Conservation (phyloP, 306 rosid genomes). For the Neltuma alba region DNA sequence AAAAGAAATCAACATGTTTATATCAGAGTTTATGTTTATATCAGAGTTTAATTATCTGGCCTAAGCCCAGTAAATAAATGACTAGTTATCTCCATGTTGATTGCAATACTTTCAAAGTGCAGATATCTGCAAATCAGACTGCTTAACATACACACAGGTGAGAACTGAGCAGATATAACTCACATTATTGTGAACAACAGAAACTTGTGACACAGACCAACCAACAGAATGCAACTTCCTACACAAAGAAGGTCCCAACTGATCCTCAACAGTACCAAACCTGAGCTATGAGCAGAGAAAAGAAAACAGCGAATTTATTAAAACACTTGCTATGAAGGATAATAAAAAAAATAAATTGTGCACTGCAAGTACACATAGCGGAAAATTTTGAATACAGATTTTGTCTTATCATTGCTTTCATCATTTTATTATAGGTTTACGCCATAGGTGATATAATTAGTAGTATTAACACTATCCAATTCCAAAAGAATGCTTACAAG, state of each 20-base stretch:
- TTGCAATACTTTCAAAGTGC: slow-evolving; percentile 13
- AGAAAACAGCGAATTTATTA: slow-evolving; percentile 53
- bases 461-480: background rate
- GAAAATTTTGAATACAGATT: slow-evolving; percentile 8
- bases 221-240: slow-evolving; percentile 79
- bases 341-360: slow-evolving; percentile 19
- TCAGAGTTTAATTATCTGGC: slow-evolving; percentile 2
- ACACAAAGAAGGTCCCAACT: slow-evolving; percentile 73
- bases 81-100: background rate
- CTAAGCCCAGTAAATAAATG: background rate
- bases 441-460: background rate
- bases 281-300: slow-evolving; percentile 92
- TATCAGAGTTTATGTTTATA: too few relatives aligned
- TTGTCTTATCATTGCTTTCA: slow-evolving; percentile 27
- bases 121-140: slow-evolving; percentile 24
- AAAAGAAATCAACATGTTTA: slow-evolving; percentile 28
- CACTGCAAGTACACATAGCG: slow-evolving; percentile 18
- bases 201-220: slow-evolving; percentile 73
- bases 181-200: slow-evolving; percentile 80
- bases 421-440: background rate
- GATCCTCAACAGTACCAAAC: slow-evolving; percentile 93
- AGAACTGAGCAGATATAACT: slow-evolving; percentile 45
- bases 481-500: background rate
- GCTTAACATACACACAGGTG: slow-evolving; percentile 11
- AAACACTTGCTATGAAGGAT: slow-evolving; percentile 38